Conservation (phyloP, 257 asterid species). For the Nicotiana tomentosiformis region DNA sequence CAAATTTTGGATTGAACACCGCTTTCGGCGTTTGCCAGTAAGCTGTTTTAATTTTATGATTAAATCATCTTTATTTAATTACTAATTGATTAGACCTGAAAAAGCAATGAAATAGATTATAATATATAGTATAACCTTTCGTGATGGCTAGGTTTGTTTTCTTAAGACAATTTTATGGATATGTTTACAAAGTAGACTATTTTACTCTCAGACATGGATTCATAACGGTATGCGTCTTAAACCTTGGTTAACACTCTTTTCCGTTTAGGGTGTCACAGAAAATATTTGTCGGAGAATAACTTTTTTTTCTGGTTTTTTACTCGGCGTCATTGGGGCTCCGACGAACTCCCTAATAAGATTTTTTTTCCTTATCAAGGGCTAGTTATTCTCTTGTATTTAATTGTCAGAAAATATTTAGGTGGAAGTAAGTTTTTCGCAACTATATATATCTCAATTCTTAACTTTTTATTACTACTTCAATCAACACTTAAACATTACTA, state of each 20-base stretch:
- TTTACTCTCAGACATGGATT: constrained; percentile 70
- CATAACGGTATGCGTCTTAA: constrained; percentile 38
- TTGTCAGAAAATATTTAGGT: too few species aligned
- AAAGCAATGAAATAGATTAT: not conserved
- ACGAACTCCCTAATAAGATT: too few species aligned
- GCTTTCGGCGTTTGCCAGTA: constrained; percentile 54
- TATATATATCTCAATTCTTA: too few species aligned
- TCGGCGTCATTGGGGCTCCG: too few species aligned
- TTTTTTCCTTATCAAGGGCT: too few species aligned
- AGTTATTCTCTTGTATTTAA: too few species aligned
- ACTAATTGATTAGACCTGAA: not conserved
- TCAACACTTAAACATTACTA: too few species aligned
- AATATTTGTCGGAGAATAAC: too few species aligned
- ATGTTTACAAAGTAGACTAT: constrained; percentile 62
- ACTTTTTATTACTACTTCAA: too few species aligned
- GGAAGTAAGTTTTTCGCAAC: too few species aligned
- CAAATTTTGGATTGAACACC: constrained; percentile 49
- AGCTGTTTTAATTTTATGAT: constrained; percentile 8
- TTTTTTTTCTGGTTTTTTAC: too few species aligned
- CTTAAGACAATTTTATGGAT: constrained; percentile 60
- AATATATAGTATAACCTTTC: constrained; percentile 5
- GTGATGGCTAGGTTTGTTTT: constrained; percentile 43
- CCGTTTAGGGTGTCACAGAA: too few species aligned
- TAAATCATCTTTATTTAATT: not conserved
- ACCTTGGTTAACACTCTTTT: not conserved